Percentiles rank a stretch among this genome's conserved stretches.
phyloP scores from a whole-genome alignment of 768 basidiomycete genomes.

The Tubosaeta brunneosetosa region DNA sequence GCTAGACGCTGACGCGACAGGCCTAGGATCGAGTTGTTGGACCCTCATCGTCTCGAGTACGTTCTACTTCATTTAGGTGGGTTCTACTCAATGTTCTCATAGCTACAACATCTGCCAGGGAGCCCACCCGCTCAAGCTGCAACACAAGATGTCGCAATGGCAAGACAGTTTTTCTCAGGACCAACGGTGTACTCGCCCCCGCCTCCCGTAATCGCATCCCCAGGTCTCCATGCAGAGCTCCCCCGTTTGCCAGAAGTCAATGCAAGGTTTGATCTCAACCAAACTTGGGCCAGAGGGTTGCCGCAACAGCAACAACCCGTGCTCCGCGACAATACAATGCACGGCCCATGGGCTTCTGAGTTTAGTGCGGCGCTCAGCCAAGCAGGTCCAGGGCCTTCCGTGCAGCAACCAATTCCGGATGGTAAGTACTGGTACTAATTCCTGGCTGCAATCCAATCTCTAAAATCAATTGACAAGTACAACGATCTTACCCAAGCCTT shows the following conservation, averaged over 20 bases:
- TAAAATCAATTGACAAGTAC: conserved; percentile 21
- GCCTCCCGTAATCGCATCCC: conserved; percentile 33
- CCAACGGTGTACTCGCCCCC: conserved; percentile 32
- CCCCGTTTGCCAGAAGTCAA: conserved; percentile 17
- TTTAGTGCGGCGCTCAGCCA: conserved; percentile 36
- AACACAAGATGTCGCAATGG: conserved; percentile 67
- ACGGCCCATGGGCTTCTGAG: conserved; percentile 54
- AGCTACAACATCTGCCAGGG: conserved; percentile 77
- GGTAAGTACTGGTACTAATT: conserved; percentile 9
- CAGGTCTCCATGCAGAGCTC: conserved; percentile 31
- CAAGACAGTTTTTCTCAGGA: conserved; percentile 73
- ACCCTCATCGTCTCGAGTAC: conserved; percentile 65
- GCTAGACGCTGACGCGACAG: not conserved
- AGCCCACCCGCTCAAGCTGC: conserved; percentile 45
- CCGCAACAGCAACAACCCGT: conserved; percentile 38
- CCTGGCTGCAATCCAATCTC: not conserved
- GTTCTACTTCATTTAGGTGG: not conserved
- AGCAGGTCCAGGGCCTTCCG: conserved; percentile 20
- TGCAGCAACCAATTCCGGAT: conserved; percentile 34
- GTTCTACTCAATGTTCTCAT: not conserved
- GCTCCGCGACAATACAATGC: conserved; percentile 32
- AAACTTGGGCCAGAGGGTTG: conserved; percentile 52
- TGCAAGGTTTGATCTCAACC: conserved; percentile 37
- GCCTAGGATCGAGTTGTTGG: conserved; percentile 68
- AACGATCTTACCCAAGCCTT: conserved; percentile 37